Conservation (phyloP, 306 rosid species). For the Ammopiptanthus mongolicus region DNA sequence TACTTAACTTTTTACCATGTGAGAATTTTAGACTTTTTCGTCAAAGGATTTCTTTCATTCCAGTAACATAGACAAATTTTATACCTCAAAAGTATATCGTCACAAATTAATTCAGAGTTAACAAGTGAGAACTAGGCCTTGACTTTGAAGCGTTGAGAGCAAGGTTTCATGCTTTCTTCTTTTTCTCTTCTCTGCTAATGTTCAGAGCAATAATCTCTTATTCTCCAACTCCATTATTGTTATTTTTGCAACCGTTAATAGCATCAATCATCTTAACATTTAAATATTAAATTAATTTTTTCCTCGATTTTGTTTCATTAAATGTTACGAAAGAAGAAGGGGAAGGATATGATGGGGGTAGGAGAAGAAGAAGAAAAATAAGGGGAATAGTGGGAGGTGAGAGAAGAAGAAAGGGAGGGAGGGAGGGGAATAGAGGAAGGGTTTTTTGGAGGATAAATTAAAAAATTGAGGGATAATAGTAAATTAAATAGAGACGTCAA, state of each 20-base stretch:
- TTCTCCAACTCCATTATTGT: not conserved
- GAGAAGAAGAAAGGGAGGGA: no score
- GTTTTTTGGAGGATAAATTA: no score
- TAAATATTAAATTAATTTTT: not conserved
- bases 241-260: not conserved
- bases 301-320: not conserved
- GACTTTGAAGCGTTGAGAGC: not conserved
- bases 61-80: not conserved
- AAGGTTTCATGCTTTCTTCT: not conserved
- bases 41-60: not conserved
- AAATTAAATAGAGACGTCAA: no score
- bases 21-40: not conserved
- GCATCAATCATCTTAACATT: not conserved
- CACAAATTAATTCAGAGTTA: not conserved
- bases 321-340: no score
- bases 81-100: not conserved
- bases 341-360: no score
- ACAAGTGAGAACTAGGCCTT: not conserved
- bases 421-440: no score
- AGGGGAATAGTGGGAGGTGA: no score
- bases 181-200: not conserved
- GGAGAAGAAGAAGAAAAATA: no score
- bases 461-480: no score
- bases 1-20: not conserved
- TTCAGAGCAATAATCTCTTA: not conserved